Percentiles rank a stretch among this genome's conserved stretches.
Conservation (phyloP, 495 filamentous ascomycete genomes). For the Xylaria longipes region DNA sequence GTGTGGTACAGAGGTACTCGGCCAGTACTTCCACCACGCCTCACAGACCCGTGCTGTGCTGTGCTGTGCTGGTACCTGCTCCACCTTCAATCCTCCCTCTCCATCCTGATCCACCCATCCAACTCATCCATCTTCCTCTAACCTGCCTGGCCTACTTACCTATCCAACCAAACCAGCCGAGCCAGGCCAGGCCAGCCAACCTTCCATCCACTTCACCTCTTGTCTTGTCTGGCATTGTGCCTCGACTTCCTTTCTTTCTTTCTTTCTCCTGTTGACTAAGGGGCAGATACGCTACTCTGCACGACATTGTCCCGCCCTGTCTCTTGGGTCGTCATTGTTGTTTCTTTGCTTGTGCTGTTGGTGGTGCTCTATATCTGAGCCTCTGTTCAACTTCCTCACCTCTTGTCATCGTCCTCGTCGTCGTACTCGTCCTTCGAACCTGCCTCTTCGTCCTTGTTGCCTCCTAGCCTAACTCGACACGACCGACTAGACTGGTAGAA, state of each 20-base stretch:
- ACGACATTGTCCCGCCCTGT: constrained; percentile 37
- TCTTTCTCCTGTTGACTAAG: constrained; percentile 41
- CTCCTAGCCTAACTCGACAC: constrained; percentile 14
- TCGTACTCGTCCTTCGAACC: neutral
- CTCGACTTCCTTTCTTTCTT: constrained; percentile 41
- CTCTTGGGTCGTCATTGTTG: constrained; percentile 21
- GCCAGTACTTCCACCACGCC: constrained; percentile 30
- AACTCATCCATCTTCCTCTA: constrained; percentile 25
- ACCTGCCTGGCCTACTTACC: constrained; percentile 11
- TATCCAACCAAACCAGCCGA: neutral
- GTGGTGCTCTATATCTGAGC: neutral
- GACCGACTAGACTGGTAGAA: constrained; percentile 10
- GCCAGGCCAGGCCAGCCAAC: constrained; percentile 15
- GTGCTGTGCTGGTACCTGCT: constrained; percentile 39
- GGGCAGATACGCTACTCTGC: constrained; percentile 34
- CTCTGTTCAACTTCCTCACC: constrained; percentile 12
- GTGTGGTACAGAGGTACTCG: constrained; percentile 26
- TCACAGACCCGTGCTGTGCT: constrained; percentile 28
- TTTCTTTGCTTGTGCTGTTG: constrained; percentile 18
- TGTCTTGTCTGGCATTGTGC: constrained; percentile 30
- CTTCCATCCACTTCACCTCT: constrained; percentile 25
- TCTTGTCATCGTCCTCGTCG: neutral
- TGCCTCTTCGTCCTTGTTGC: neutral
- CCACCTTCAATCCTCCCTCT: constrained; percentile 41
- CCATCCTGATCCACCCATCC: constrained; percentile 34